Evolutionary conservation across 208 protist species (phyloP).

Genomic region (Leishmania braziliensis): DNA sequence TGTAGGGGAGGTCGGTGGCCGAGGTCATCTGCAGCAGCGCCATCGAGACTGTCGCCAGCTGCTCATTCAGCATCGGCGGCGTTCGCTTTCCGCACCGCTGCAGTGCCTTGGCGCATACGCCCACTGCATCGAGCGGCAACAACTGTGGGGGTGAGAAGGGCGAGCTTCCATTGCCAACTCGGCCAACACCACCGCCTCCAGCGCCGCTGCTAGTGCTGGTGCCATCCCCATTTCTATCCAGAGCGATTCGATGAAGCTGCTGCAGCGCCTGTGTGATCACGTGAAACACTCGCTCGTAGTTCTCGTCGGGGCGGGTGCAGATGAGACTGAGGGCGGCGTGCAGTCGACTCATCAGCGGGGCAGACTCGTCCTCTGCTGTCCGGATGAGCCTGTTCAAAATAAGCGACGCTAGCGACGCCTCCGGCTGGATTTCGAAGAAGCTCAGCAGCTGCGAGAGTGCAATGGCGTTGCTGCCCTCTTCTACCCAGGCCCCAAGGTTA

Average conservation of each 20-base stretch:
- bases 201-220: neutral
- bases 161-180: neutral
- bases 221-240: neutral
- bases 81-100: constrained; percentile 72
- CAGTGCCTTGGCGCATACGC: constrained; percentile 65
- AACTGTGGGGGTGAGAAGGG: neutral
- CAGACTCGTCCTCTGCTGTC: constrained; percentile 50
- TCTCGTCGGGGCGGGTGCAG: constrained; percentile 53
- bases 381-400: constrained; percentile 70
- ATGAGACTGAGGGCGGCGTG: constrained; percentile 47
- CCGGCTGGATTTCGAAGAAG: constrained; percentile 83
- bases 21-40: constrained; percentile 43
- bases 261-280: constrained; percentile 55
- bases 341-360: constrained; percentile 20
- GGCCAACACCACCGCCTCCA: neutral
- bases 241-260: constrained; percentile 9
- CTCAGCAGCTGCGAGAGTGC: constrained; percentile 69
- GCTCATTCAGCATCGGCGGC: constrained; percentile 57
- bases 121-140: constrained; percentile 33
- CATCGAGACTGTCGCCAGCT: constrained; percentile 50
- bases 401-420: constrained; percentile 55
- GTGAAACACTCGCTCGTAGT: constrained; percentile 73
- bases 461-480: constrained; percentile 69
- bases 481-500: constrained; percentile 66
- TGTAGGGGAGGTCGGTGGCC: constrained; percentile 20